Evolutionary conservation across 257 asterid species (phyloP).

Genomic region (Ballota nigra): DNA sequence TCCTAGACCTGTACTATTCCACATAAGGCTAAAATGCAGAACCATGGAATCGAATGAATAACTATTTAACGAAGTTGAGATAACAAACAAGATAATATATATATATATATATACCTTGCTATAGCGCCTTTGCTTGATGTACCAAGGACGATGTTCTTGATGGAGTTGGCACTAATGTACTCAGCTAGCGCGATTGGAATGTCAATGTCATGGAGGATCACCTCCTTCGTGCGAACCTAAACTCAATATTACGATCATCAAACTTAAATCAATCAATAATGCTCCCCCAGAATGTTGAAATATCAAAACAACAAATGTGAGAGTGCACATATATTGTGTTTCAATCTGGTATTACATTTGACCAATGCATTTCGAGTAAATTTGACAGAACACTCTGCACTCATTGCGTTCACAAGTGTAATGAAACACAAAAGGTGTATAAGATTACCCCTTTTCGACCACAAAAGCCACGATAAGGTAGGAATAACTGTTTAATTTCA

Average conservation of each 20-base stretch:
- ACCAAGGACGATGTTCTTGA: constrained; percentile 57
- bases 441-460: constrained; percentile 73
- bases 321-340: not conserved
- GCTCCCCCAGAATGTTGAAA: not conserved
- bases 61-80: not conserved
- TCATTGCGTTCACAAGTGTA: not conserved
- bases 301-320: not conserved
- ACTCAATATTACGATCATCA: not conserved
- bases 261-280: not conserved
- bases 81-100: not conserved
- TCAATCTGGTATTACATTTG: not conserved
- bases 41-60: not conserved
- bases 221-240: constrained; percentile 69
- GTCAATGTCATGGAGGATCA: constrained; percentile 48
- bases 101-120: constrained; percentile 51
- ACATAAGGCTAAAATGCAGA: not conserved
- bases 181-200: constrained; percentile 46
- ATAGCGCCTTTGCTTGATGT: constrained; percentile 56
- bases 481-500: constrained; percentile 60
- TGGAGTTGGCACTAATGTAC: constrained; percentile 39
- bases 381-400: not conserved
- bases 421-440: not conserved
- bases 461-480: constrained; percentile 74
- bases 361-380: not conserved
- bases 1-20: not conserved